Evolutionary conservation across 495 filamentous ascomycete genomes (phyloP), one percentile per base, ranked within the genome.

Genomic region (Aspergillus sclerotiicarbonarius): DNA sequence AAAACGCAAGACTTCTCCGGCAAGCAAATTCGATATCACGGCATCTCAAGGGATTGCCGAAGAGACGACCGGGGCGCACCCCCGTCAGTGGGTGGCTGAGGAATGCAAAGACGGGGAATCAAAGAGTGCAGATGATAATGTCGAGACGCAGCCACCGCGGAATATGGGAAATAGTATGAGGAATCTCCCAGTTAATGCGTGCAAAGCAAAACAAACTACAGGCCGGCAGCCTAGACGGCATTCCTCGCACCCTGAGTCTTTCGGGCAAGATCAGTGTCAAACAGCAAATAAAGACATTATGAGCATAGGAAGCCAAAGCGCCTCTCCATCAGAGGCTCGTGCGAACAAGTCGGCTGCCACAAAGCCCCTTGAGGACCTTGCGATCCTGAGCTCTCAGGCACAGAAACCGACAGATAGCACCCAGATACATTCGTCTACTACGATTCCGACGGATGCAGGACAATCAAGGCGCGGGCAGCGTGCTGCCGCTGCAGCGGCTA

Each of bases 401-500:
- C 29, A 4, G 33, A 39, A 12, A 13, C 33, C 49, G 47, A 39
- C 41, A 46, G 41, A 52, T 18, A 32, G 16, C 8, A 16, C n/a
- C 25, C 43, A 18, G 10, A 32, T 37, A 12, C 33, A 44, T 10
- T 32, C 49, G 35, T 8, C 41, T 39, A 33, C 25, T 18, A 29
- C 57, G 2, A 6, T 60, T 7, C 44, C 50, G 48, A 58, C 57
- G 8, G 60, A 69, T 32, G 37, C 47, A 10, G 58, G 29, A 49
- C 61, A 67, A 54, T 59, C 32, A 15, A 63, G 62, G 37, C 69
- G 73, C 8, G 66, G 65, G 13, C 71, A 72, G 31, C 64, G 78
- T 29, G 67, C 71, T 30, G 71, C 73, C 18, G 68, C 74, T 30
- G 66, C 72, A 29, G 71, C 73, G 21, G 69, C 74, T 33, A 64